These are phyloP conservation scores for Agrocybe praecox DNA, from an alignment of 768 basidiomycete species.

Conservation along the genomic window DNA sequence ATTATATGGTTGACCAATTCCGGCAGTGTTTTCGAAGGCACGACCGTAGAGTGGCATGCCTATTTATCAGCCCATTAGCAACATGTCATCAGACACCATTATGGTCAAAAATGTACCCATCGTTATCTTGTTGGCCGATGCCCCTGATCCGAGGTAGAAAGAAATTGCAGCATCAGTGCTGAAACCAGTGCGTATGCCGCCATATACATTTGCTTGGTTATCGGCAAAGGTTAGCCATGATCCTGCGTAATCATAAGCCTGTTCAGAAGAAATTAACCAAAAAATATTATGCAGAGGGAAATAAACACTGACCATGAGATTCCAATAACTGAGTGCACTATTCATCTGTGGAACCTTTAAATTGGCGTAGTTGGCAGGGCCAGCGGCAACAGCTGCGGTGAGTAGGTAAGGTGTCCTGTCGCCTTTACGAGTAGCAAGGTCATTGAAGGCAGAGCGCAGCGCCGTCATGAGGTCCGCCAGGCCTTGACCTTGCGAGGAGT, in stretches of 20 bases:
- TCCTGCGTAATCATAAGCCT: conserved; percentile 80
- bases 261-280: neutral
- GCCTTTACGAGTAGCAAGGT: conserved; percentile 59
- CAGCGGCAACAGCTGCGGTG: conserved; percentile 67
- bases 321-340: conserved; percentile 71
- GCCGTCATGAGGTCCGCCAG: conserved; percentile 67
- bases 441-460: conserved; percentile 63
- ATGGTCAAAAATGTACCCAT: conserved; percentile 46
- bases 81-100: neutral
- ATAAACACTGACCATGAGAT: conserved; percentile 64
- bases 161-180: conserved; percentile 70
- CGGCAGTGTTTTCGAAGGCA: conserved; percentile 70
- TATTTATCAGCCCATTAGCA: conserved; percentile 9
- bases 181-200: conserved; percentile 60
- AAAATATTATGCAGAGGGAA: neutral
- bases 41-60: conserved; percentile 84
- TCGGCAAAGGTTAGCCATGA: conserved; percentile 68
- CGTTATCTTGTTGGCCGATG: conserved; percentile 64
- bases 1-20: conserved; percentile 67
- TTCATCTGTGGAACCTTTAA: conserved; percentile 68
- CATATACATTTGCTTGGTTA: conserved; percentile 69
- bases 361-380: conserved; percentile 56
- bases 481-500: conserved; percentile 59
- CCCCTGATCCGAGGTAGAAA: conserved; percentile 62
- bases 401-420: conserved; percentile 62